phyloP scores from a whole-genome alignment of 768 basidiomycete species.

The Steccherinum ochraceum region DNA sequence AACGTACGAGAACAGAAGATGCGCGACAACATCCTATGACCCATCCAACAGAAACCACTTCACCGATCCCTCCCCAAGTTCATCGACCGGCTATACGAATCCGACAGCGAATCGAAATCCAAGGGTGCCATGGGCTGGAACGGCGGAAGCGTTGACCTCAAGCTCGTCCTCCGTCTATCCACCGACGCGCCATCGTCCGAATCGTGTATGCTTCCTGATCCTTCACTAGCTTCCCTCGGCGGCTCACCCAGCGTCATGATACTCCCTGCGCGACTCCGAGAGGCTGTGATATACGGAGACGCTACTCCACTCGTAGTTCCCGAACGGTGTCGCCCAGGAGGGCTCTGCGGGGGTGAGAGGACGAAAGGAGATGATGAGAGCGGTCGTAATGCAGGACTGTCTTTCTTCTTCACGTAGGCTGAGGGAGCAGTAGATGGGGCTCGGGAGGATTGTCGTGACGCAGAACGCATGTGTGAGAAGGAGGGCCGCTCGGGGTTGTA shows the following conservation, averaged over 20 bases:
- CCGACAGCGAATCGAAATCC: neutral
- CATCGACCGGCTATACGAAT: no score
- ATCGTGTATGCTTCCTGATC: neutral
- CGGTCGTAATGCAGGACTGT: conserved; percentile 17
- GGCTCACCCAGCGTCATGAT: conserved; percentile 9
- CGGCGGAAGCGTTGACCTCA: neutral
- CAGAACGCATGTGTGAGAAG: neutral
- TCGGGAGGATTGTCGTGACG: neutral
- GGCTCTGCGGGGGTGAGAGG: conserved; percentile 10
- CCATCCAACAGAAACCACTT: no score
- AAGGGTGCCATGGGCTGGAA: neutral
- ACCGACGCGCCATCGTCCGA: neutral
- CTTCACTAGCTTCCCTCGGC: neutral
- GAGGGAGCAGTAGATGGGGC: conserved; percentile 2
- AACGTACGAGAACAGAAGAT: no score
- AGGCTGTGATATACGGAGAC: neutral
- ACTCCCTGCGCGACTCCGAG: conserved; percentile 12
- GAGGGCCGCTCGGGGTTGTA: neutral
- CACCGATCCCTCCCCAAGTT: no score
- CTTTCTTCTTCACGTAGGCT: conserved; percentile 16
- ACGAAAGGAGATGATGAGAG: conserved; percentile 14
- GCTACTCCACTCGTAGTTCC: conserved; percentile 4
- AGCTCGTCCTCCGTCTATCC: neutral
- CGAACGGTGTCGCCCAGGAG: conserved; percentile 7
- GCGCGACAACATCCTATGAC: no score